Base-by-base conservation (phyloP, 179 eudicot species). In the Vitellaria paradoxa region DNA sequence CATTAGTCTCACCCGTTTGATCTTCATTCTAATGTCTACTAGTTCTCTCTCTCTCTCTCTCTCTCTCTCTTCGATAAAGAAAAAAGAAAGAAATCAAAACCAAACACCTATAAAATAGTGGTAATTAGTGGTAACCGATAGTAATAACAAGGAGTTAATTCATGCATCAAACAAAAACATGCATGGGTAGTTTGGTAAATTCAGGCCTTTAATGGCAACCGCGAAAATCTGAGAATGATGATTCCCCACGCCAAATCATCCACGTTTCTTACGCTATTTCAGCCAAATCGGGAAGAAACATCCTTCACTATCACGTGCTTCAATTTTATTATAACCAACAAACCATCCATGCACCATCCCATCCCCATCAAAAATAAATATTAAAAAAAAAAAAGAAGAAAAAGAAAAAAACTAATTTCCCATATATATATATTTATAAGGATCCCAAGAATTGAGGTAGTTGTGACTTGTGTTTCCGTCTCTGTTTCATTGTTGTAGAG, bases 251-350 rank as follows among this genome's bases (percentile, higher is more conserved):
- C 37, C 37, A 30, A 5, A 61, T 61, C 26, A 61, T 8, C 65
- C 65, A 61, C 65, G 65, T 61, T 61, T 61, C 13, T 9, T 57
- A 57, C 21, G 21, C 62, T 15, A 18, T 57, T 69, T 71, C 65
- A 76, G 79, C 73, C 77, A 60, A 66, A 65, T 76, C 70, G 1
- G 53, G 15, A 65, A 37, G 67, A 81, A 76, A 79, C 73, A 73
- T 76, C 78, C 79, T 81, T 79, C 63, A 70, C 37, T 23, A 57
- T 59, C 82, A 81, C 81, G 84, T 84, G 84, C 76, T 30, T 57
- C 71, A 73, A 72, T 70, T 50, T 7, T 11, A 50, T 71, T 15
- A 47, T 9, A 57, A 64, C 1, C 47, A 73, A 63, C 23, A 6
- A 65, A 7, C 30, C 15, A 23, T 7, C 8, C 72, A 63, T 17